Base-by-base conservation (phyloP, 495 filamentous ascomycete species). In the Penicillium egyptiacum region DNA sequence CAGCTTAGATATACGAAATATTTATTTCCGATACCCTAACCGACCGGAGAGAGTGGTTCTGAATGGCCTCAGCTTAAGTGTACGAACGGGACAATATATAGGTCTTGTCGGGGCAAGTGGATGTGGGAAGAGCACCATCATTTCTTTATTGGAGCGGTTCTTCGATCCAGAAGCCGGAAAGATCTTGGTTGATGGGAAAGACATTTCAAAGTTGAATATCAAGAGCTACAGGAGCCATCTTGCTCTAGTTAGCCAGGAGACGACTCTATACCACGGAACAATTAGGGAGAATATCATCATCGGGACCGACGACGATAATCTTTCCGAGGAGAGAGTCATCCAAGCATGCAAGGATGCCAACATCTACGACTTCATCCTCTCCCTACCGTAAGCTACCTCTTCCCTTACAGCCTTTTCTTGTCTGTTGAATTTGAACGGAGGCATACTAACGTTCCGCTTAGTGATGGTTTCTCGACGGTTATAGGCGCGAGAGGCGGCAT, bases 321-420 rank as follows among this genome's bases (percentile, higher is more conserved):
- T 88, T 17, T 65, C 81, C 0, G 88, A 93, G 42, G 86, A 85
- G 40, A 79, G 77, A 8, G 79, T 94, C 46, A 79, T 84, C 42
- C 78, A 85, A 56, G 88, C 87, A 10, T 91, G 88, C 76, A 86
- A 84, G 56, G 86, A 91, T 62, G 90, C 90, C 42, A 95, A 93
- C 60, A 95, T 95, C 61, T 89, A 91, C 68, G 89, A 92, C 58
- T 94, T 92, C 70, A 90, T 94, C 68, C 78, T 84, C 62, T 85
- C 83, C 37, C 70, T 85, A 14, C 82, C 84, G 56, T 70, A 66
- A 66, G 70, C 23, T 39, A 25, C 5, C 19, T 3, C 12, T 22
- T 11, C n/a, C 22, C 40, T 44, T 12, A 26, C 25, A 26, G 25
- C 25, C 25, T 26, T 26, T 26, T 26, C 5, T 7, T 26, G 25